phyloP scores from a whole-genome alignment of 2,329 filamentous ascomycete species.

The Celoporthe dispersa region DNA sequence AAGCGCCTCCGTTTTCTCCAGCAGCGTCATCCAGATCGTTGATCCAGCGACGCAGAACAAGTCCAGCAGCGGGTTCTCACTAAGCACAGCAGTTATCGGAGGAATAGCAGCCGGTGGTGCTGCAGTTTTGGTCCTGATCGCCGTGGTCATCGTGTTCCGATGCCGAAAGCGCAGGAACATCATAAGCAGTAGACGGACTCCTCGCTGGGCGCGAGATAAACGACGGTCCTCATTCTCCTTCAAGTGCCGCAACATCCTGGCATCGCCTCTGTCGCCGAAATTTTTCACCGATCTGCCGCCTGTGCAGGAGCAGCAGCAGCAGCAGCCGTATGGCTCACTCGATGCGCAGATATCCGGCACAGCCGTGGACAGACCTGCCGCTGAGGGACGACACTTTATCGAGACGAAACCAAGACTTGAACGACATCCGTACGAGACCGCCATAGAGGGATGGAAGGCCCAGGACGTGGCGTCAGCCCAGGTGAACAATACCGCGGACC shows the following conservation, averaged over 20 bases:
- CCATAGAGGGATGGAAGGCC: constrained; percentile 6
- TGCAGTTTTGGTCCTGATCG: constrained; percentile 42
- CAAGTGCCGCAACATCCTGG: constrained; percentile 52
- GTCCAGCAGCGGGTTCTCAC: not conserved
- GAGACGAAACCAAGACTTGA: constrained; percentile 21
- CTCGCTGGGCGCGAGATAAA: constrained; percentile 38
- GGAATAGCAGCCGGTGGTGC: constrained; percentile 49
- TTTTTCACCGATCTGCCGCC: constrained; percentile 38
- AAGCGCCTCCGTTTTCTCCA: constrained; percentile 51
- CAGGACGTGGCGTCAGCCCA: constrained; percentile 12
- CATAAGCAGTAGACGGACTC: constrained; percentile 36
- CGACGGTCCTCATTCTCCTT: constrained; percentile 55
- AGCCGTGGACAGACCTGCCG: not conserved
- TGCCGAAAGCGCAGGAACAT: constrained; percentile 50
- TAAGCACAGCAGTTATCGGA: constrained; percentile 40
- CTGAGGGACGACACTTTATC: constrained; percentile 17
- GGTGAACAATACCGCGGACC: not conserved
- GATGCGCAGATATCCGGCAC: constrained; percentile 27
- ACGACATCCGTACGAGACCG: constrained; percentile 18
- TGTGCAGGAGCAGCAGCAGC: constrained; percentile 15
- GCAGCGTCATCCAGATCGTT: constrained; percentile 33
- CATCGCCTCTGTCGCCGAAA: constrained; percentile 43
- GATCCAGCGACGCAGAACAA: constrained; percentile 10
- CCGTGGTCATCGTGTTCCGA: constrained; percentile 50
- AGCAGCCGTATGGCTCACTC: constrained; percentile 34